A percentile compares a stretch with the other conserved stretches of the same genome.
These are phyloP conservation scores for Collybia sp. DNA, from an alignment of 768 basidiomycete species.

Conservation along the genomic window DNA sequence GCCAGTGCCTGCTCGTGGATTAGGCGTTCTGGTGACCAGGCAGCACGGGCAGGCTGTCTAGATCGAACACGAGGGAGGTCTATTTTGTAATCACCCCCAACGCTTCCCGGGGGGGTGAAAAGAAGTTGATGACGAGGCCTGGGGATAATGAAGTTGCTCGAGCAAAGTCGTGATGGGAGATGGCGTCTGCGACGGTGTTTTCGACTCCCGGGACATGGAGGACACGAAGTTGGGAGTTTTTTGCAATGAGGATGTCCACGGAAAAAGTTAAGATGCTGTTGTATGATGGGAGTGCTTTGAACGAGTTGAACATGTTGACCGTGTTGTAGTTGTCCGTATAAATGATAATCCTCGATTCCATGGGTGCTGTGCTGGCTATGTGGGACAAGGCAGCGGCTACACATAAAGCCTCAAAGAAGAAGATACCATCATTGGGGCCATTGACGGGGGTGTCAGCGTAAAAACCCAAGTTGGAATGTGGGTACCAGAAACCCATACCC, in stretches of 20 bases:
- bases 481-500: slow-evolving; percentile 25
- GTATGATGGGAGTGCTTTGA: slow-evolving; percentile 12
- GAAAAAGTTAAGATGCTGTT: slow-evolving; percentile 15
- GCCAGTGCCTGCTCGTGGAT: slow-evolving; percentile 24
- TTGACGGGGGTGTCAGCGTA: slow-evolving; percentile 5
- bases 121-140: slow-evolving; percentile 4
- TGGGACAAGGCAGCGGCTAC: slow-evolving; percentile 14
- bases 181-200: background rate
- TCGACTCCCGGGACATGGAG: background rate
- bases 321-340: slow-evolving; percentile 15
- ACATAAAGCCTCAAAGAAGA: slow-evolving; percentile 20
- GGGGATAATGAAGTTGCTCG: background rate
- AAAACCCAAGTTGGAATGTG: slow-evolving; percentile 13
- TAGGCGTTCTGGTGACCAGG: slow-evolving; percentile 25
- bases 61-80: background rate
- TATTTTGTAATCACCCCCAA: slow-evolving; percentile 19
- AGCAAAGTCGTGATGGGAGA: slow-evolving; percentile 14
- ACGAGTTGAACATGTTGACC: slow-evolving; percentile 12
- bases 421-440: slow-evolving; percentile 9
- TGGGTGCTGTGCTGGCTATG: no score
- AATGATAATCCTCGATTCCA: slow-evolving; percentile 3
- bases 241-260: slow-evolving; percentile 12
- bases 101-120: slow-evolving; percentile 8
- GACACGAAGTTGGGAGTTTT: background rate
- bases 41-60: slow-evolving; percentile 19